Base-by-base conservation (phyloP, 208 protist species). In the Blastocrithidia nonstop region DNA sequence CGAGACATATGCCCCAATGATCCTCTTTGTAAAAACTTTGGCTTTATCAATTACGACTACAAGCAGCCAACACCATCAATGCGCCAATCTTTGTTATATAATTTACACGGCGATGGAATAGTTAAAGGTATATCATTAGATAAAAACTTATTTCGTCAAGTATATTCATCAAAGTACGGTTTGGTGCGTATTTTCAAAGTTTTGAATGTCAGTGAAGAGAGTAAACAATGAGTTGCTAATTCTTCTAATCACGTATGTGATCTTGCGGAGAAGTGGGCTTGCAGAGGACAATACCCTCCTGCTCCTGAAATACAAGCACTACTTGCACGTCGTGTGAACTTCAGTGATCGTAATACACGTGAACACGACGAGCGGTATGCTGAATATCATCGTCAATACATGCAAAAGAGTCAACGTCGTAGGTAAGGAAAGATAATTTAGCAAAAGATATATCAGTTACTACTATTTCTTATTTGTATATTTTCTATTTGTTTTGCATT, bases 111-210 rank as follows among this genome's bases (percentile, higher is more conserved):
- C 38, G 40, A 46, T 9, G 28, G 25, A 1, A 13, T 22, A 20
- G 19, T n/a, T n/a, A n/a, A 5, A 3, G 50, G 36, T 8, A 43
- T 62, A 21, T 1, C 17, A 26, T 24, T 63, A 16, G 46, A 59
- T 19, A 49, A 42, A 13, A 43, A 41, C 2, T 32, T 74, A 19
- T 84, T 87, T 28, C 58, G 94, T 39, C 71, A 94, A 28, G 91
- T 83, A 13, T 98, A 92, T 76, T 93, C 87, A 1, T 94, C 96
- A 11, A 45, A 78, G 17, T 88, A 98, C 66, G 96, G 95, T 62
- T 71, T 98, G 20, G 94, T 98, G 29, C 75, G 96, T 54, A 93
- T 99, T 48, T 99, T 97, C 74, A 91, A 88, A 57, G 95, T 98
- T 19, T 74, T 87, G 55, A 74, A 91, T 33, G 75, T 85, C 19